Percentiles rank a stretch among this genome's conserved stretches.
Evolutionary conservation across 1,284 basidiomycete species (phyloP).

Genomic region (Moesziomyces parantarcticus): DNA sequence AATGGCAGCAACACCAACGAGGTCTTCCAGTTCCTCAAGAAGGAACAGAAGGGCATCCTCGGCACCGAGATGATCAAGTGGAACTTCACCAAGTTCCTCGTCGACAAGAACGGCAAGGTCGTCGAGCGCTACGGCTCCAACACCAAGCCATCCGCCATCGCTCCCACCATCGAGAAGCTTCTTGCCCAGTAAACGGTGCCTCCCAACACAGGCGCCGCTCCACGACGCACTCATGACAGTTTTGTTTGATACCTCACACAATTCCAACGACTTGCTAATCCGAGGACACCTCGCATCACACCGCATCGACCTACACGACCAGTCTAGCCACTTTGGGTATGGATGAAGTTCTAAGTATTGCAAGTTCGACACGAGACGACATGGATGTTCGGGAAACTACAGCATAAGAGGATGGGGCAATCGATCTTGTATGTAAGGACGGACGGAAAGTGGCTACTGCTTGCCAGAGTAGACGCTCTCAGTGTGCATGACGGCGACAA

Average conservation of each 20-base stretch:
- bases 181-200: conserved; percentile 31
- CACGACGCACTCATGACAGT: background rate
- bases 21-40: conserved; percentile 87
- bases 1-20: conserved; percentile 83
- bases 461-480: conserved; percentile 42
- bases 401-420: background rate
- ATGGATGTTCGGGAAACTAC: background rate
- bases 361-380: background rate
- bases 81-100: conserved; percentile 71
- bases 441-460: conserved; percentile 3
- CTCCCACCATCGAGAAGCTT: conserved; percentile 75
- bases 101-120: conserved; percentile 74
- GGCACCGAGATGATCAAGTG: conserved; percentile 80
- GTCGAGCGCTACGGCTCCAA: conserved; percentile 82
- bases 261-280: background rate
- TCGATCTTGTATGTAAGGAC: background rate
- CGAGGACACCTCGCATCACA: no score
- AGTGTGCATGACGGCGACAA: conserved; percentile 45
- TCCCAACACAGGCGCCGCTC: background rate
- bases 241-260: background rate
- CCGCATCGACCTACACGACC: no score
- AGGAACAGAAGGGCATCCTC: conserved; percentile 78
- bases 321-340: no score
- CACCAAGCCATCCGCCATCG: conserved; percentile 78
- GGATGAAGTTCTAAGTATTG: background rate